Conservation (phyloP, 192 early-diverging fungal species). For the Haplosporangium gracile region DNA sequence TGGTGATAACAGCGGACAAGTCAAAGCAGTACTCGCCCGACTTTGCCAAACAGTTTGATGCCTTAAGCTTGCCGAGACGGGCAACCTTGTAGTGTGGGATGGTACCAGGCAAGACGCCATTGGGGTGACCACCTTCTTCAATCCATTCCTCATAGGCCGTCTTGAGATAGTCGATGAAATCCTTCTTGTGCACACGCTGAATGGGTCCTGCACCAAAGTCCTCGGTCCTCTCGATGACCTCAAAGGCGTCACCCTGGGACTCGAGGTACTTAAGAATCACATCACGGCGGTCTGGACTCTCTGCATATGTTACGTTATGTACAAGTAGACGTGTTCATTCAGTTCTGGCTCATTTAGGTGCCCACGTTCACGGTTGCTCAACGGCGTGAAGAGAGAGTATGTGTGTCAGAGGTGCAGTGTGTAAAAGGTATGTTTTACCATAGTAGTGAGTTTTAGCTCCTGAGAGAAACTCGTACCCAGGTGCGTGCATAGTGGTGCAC, state of each 20-base stretch:
- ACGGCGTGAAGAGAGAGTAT: background rate
- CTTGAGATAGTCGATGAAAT: slow-evolving; percentile 71
- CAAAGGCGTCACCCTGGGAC: slow-evolving; percentile 25
- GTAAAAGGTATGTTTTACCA: slow-evolving; percentile 17
- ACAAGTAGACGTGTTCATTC: too few species aligned
- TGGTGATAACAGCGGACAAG: slow-evolving; percentile 63
- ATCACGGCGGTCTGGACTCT: slow-evolving; percentile 47
- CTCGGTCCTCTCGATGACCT: slow-evolving; percentile 35
- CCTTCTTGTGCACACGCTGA: slow-evolving; percentile 65
- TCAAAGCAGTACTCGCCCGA: slow-evolving; percentile 69
- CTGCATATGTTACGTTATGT: background rate
- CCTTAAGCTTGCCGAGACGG: slow-evolving; percentile 12
- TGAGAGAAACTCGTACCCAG: slow-evolving; percentile 38
- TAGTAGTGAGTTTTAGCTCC: slow-evolving; percentile 43
- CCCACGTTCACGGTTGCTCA: background rate
- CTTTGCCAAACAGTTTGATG: slow-evolving; percentile 40
- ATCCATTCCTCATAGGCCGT: slow-evolving; percentile 71
- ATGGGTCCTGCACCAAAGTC: slow-evolving; percentile 73
- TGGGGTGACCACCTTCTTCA: slow-evolving; percentile 63
- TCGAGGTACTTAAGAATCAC: slow-evolving; percentile 31
- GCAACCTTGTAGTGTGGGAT: slow-evolving; percentile 58
- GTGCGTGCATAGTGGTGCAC: slow-evolving; percentile 51
- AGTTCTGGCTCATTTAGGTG: too few species aligned
- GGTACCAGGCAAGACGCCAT: slow-evolving; percentile 67
- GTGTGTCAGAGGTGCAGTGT: background rate